Percentiles rank a stretch among this genome's conserved stretches.
Conservation (phyloP, 2,329 filamentous ascomycete species). For the Elsinoe perseae region DNA sequence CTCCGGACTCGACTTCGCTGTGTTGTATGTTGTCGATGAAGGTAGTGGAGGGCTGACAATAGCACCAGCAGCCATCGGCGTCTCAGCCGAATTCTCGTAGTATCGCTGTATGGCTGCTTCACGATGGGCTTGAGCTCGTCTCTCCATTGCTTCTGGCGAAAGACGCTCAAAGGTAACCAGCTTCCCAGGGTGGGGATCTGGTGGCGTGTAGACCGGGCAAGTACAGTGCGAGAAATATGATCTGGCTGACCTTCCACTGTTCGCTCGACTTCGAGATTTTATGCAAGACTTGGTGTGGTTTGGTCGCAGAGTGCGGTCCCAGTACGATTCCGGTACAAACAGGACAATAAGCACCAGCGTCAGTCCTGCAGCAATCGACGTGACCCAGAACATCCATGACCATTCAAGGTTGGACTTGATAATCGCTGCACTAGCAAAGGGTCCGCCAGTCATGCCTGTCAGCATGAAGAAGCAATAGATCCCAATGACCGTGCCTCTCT, state of each 20-base stretch:
- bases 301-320: neutral
- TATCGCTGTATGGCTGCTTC: slow-evolving; percentile 4
- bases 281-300: slow-evolving; percentile 5
- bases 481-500: slow-evolving; percentile 4
- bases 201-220: neutral
- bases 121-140: slow-evolving; percentile 3
- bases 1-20: neutral
- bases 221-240: slow-evolving; percentile 10
- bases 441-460: slow-evolving; percentile 68
- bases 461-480: slow-evolving; percentile 8
- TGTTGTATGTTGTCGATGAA: neutral
- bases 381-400: slow-evolving; percentile 42
- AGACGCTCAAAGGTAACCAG: slow-evolving; percentile 4
- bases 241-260: neutral
- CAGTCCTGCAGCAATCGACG: neutral
- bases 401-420: slow-evolving; percentile 64
- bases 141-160: neutral
- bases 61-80: neutral
- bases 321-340: slow-evolving; percentile 15
- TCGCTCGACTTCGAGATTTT: slow-evolving; percentile 1
- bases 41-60: neutral
- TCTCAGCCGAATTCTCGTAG: slow-evolving; percentile 1
- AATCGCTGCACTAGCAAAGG: slow-evolving; percentile 75
- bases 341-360: neutral
- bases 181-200: slow-evolving; percentile 1